Base-by-base conservation (phyloP, 2,329 filamentous ascomycete species). In the Colletotrichum abscissum region DNA sequence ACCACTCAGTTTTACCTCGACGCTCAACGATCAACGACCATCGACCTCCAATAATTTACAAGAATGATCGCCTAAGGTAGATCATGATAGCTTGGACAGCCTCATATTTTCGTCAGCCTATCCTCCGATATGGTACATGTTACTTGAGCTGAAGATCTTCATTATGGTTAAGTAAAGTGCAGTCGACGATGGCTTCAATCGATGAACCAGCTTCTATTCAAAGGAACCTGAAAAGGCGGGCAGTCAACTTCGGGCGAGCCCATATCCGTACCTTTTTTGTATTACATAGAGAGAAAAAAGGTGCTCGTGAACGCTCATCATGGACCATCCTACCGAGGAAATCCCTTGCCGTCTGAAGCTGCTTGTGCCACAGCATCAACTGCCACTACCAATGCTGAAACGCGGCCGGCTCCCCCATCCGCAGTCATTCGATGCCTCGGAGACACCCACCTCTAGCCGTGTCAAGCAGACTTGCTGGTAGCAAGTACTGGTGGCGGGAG, bases 261-360 rank as follows among this genome's bases (percentile, higher is more conserved):
- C 38, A 42, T 42, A 16, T 42, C 42, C 42, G 42, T 49, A n/a
- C 42, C 12, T 8, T 5, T 5, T 49, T 1, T 5, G 33, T 9
- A 24, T 24, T n/a, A 9, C 30, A 19, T 6, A 63, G n/a, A 16
- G 26, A 19, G 2, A 8, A 35, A 35, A n/a, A 54, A 12, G n/a
- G 38, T 19, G 62, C 28, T 28, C 28, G n/a, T 54, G 22, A 55
- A 42, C 54, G 46, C 38, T 46, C 49, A 33, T 49, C 56, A 70
- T 60, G 56, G 67, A 46, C 46, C 30, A 71, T 62, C 46, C 67
- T 70, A 42, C 49, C 70, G 70, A 71, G 71, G 71, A 71, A 70
- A 35, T 35, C 46, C 67, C 67, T 73, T 73, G 67, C 28, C 56
- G 67, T 62, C 60, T 71, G 71, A 73, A 73, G 71, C 71, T 71